These are phyloP conservation scores for Ogataea hybrid DNA, from an alignment of 1,139 yeast species.

Conservation along the genomic window DNA sequence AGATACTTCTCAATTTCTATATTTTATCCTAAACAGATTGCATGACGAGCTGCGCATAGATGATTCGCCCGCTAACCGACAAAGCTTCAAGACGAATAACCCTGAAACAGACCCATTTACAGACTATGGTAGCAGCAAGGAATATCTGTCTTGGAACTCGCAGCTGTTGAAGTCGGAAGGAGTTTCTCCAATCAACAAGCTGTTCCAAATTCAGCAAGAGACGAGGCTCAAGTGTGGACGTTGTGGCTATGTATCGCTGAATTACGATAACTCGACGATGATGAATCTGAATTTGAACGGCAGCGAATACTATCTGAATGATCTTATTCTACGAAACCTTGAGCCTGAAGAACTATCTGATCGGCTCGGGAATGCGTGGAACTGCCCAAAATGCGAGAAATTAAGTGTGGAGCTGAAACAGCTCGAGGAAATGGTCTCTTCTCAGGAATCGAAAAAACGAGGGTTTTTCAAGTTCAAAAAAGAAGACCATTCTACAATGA, in stretches of 20 bases:
- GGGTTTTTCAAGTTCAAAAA: conserved; percentile 17
- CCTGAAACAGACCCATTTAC: conserved; percentile 24
- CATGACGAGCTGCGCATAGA: conserved; percentile 75
- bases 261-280: conserved; percentile 32
- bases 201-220: conserved; percentile 83
- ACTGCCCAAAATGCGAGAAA: conserved; percentile 76
- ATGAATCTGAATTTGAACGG: conserved; percentile 28
- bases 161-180: conserved; percentile 53
- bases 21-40: conserved; percentile 76
- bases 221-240: conserved; percentile 59
- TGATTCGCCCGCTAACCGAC: conserved; percentile 34
- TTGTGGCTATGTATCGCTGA: conserved; percentile 56
- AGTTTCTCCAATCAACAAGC: conserved; percentile 60
- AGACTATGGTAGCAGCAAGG: conserved; percentile 37
- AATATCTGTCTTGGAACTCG: conserved; percentile 61
- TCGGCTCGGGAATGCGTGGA: conserved; percentile 72
- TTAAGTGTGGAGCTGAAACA: conserved; percentile 37
- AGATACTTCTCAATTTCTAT: conserved; percentile 89
- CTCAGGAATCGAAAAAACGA: conserved; percentile 13
- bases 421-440: conserved; percentile 17
- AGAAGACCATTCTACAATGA: conserved; percentile 12
- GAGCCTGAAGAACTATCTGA: conserved; percentile 52
- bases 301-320: conserved; percentile 21
- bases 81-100: conserved; percentile 18
- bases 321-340: conserved; percentile 25